Evolutionary conservation across 2,329 filamentous ascomycete species (phyloP).

Genomic region (Periconia sp.): DNA sequence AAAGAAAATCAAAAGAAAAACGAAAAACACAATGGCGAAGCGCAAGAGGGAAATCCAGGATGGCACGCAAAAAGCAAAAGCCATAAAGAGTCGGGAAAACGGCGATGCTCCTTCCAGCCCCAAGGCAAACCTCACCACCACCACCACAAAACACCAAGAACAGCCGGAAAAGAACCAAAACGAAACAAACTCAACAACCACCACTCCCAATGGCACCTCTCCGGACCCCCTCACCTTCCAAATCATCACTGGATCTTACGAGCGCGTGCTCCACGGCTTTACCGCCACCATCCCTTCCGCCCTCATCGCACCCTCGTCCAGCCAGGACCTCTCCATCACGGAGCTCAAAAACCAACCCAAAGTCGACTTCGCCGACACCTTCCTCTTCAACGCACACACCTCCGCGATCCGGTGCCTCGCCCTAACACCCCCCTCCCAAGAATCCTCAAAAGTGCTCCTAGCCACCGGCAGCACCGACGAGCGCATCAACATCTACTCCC

Average conservation of each 20-base stretch:
- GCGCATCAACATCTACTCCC: slow-evolving; percentile 89
- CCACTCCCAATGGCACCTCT: slow-evolving; percentile 1
- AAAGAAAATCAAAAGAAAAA: background rate
- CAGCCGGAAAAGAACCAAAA: slow-evolving; percentile 17
- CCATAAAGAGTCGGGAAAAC: slow-evolving; percentile 31
- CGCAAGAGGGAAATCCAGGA: slow-evolving; percentile 36
- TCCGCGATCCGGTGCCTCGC: slow-evolving; percentile 89
- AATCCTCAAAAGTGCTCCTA: slow-evolving; percentile 80
- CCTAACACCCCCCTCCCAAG: slow-evolving; percentile 69
- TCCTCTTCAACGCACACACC: slow-evolving; percentile 91
- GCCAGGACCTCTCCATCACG: slow-evolving; percentile 8
- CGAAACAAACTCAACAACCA: slow-evolving; percentile 17
- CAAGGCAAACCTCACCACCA: background rate
- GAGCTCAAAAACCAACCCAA: slow-evolving; percentile 24
- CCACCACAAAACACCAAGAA: slow-evolving; percentile 12
- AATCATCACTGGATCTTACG: slow-evolving; percentile 90
- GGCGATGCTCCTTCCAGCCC: slow-evolving; percentile 16
- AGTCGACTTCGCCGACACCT: slow-evolving; percentile 82
- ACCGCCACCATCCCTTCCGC: slow-evolving; percentile 66
- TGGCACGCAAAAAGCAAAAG: slow-evolving; percentile 17
- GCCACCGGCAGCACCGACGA: slow-evolving; percentile 93
- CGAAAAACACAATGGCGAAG: slow-evolving; percentile 32
- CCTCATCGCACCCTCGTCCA: slow-evolving; percentile 33
- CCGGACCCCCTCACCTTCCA: slow-evolving; percentile 62
- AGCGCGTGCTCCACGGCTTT: slow-evolving; percentile 87